Conservation (phyloP, 768 basidiomycete species). For the Amanita rimosa region DNA sequence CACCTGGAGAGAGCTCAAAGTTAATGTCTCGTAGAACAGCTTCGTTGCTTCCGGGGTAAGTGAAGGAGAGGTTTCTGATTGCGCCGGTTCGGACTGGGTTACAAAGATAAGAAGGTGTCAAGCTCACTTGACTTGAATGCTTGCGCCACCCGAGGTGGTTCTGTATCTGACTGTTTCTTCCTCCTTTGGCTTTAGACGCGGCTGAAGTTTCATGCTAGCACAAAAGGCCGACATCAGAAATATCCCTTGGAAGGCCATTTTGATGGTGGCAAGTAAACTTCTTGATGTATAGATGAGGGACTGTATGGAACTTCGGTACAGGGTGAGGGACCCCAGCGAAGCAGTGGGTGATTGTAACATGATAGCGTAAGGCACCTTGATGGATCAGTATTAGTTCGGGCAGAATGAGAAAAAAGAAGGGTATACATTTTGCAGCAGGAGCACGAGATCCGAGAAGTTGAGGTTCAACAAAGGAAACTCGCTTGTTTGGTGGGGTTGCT, state of each 20-base stretch:
- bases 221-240: constrained; percentile 84
- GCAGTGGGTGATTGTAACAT: constrained; percentile 62
- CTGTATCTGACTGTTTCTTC: constrained; percentile 40
- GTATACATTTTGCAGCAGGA: constrained; percentile 62
- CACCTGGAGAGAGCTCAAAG: constrained; percentile 62
- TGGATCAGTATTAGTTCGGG: constrained; percentile 7
- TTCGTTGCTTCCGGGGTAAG: constrained; percentile 65
- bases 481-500: constrained; percentile 29
- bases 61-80: constrained; percentile 41
- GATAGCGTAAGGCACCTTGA: constrained; percentile 64
- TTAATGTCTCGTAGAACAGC: constrained; percentile 62
- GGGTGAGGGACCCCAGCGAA: constrained; percentile 69
- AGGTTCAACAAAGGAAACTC: constrained; percentile 40
- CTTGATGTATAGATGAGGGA: constrained; percentile 56
- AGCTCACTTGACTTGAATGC: constrained; percentile 56
- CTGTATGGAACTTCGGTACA: constrained; percentile 72
- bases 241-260: constrained; percentile 75
- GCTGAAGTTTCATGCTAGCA: constrained; percentile 62
- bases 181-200: constrained; percentile 50
- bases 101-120: neutral
- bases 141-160: constrained; percentile 44
- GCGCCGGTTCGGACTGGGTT: constrained; percentile 4
- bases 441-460: constrained; percentile 53
- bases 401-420: constrained; percentile 12
- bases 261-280: constrained; percentile 48